phyloP scores from a whole-genome alignment of 257 asterid genomes.

The Phtheirospermum japonicum region DNA sequence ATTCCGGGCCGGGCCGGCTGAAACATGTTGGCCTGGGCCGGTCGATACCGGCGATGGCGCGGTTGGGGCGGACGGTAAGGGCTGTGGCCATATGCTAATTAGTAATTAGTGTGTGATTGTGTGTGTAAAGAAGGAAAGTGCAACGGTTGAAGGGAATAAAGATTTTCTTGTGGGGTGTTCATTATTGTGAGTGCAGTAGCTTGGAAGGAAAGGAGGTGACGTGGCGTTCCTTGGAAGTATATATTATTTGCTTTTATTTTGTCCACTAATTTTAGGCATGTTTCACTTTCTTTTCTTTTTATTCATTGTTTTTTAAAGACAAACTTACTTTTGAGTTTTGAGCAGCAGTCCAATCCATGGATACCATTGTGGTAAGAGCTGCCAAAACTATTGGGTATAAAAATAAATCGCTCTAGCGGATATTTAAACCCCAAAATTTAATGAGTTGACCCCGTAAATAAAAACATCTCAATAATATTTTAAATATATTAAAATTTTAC shows the following conservation, averaged over 20 bases:
- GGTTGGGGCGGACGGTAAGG: conserved; percentile 73
- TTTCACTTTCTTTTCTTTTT: background rate
- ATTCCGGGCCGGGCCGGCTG: conserved; percentile 31
- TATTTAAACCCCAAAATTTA: too few species aligned
- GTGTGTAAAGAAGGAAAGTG: conserved; percentile 17
- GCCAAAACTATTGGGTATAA: too few species aligned
- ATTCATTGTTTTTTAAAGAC: too few species aligned
- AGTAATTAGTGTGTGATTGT: conserved; percentile 17
- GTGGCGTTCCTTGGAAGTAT: conserved; percentile 39
- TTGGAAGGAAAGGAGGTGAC: conserved; percentile 42
- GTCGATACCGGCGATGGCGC: conserved; percentile 41
- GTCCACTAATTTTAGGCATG: background rate
- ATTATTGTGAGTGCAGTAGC: conserved; percentile 23
- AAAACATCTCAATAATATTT: too few species aligned
- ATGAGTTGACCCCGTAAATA: too few species aligned
- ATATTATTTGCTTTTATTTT: background rate
- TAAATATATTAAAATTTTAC: too few species aligned
- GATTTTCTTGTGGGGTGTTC: conserved; percentile 17
- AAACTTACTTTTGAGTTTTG: too few species aligned
- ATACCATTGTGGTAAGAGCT: too few species aligned
- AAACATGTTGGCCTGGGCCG: conserved; percentile 37
- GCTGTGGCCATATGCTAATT: conserved; percentile 62
- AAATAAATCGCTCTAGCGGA: too few species aligned
- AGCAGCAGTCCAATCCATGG: too few species aligned
- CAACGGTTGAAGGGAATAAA: conserved; percentile 25